A percentile compares a stretch with the other conserved stretches of the same genome.
These are phyloP conservation scores for Litchi chinensis DNA, from an alignment of 345 rosid genomes.

Conservation along the genomic window DNA sequence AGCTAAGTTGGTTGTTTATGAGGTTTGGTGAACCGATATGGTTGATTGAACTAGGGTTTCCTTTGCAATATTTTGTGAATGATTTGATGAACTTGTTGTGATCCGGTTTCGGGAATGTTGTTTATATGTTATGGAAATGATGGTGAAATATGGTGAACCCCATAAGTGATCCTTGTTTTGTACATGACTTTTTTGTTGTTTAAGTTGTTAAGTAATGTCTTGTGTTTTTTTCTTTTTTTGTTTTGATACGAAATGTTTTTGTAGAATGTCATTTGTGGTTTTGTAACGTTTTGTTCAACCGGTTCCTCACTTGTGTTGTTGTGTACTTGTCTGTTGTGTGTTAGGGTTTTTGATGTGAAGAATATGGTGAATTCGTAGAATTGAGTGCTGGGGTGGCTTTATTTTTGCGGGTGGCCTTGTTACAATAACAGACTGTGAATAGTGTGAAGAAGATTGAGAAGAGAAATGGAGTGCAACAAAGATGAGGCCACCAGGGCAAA, in stretches of 20 bases:
- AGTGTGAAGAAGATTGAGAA: neutral
- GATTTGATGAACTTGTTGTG: neutral
- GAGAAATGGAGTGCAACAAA: slow-evolving; percentile 62
- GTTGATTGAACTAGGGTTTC: neutral
- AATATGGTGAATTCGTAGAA: neutral
- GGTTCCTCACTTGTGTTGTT: neutral
- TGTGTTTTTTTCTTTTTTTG: neutral
- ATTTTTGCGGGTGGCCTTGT: neutral
- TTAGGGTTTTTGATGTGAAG: neutral
- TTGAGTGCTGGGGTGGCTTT: slow-evolving; percentile 4
- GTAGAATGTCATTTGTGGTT: neutral
- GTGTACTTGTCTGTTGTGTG: neutral
- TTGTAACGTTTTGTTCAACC: slow-evolving; percentile 24
- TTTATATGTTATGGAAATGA: neutral
- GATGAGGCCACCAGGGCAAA: slow-evolving; percentile 66
- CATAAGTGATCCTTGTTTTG: too few relatives aligned
- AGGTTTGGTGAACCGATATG: neutral
- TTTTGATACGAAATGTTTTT: neutral
- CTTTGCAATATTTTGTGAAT: neutral
- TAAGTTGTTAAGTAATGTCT: neutral
- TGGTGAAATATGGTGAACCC: neutral
- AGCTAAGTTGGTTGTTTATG: neutral
- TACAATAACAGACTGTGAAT: neutral
- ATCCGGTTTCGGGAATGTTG: neutral
- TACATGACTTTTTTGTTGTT: neutral